Conservation (phyloP, 202 grass and related monocot species). For the Saccharum hybrid region DNA sequence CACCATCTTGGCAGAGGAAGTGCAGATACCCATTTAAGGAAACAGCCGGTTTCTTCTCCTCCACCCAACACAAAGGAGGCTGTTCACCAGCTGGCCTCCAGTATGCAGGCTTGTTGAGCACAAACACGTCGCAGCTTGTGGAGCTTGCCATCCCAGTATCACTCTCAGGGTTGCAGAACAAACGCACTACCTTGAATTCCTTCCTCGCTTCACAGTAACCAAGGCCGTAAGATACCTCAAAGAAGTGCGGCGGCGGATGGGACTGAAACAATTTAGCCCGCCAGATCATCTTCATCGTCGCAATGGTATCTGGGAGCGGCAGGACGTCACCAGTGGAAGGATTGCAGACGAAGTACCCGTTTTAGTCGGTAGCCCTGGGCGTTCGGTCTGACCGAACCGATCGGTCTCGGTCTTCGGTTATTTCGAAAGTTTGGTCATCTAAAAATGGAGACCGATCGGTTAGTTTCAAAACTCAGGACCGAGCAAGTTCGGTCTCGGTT, state of each 20-base stretch:
- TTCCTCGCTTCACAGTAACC: slow-evolving; percentile 9
- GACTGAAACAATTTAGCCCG: not conserved
- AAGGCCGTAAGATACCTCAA: slow-evolving; percentile 2
- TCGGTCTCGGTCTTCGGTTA: too few species aligned
- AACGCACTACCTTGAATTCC: slow-evolving; percentile 12
- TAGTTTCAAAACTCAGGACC: too few species aligned
- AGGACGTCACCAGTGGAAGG: slow-evolving; percentile 34
- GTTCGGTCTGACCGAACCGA: too few species aligned
- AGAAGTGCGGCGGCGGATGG: not conserved
- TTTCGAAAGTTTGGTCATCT: too few species aligned
- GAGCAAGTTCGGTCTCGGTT: too few species aligned
- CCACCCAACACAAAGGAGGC: not conserved
- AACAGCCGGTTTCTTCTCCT: not conserved
- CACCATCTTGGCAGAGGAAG: not conserved
- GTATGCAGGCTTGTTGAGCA: slow-evolving; percentile 21
- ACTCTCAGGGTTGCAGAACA: not conserved
- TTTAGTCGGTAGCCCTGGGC: too few species aligned
- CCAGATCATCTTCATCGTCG: slow-evolving; percentile 3
- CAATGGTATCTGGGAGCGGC: slow-evolving; percentile 26
- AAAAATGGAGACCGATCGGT: too few species aligned
- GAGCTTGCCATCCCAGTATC: not conserved
- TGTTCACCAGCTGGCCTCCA: slow-evolving; percentile 3
- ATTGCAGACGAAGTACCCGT: slow-evolving; percentile 47
- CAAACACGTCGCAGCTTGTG: slow-evolving; percentile 34
- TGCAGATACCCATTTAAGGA: slow-evolving; percentile 20